Conservation (phyloP, 208 protist species). For the Leishmania mexicana region DNA sequence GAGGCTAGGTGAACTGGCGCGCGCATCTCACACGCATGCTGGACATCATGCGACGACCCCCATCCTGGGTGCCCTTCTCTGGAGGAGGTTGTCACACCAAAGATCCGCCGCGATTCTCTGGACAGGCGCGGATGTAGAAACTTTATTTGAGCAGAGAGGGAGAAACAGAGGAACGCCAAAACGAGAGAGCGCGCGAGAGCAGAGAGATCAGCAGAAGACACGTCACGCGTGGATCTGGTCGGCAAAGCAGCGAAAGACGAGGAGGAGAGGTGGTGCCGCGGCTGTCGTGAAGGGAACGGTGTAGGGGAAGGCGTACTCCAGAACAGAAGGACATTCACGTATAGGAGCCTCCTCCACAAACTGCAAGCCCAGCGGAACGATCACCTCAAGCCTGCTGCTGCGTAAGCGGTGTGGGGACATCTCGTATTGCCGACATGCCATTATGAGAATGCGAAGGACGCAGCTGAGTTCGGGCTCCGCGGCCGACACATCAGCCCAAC, state of each 20-base stretch:
- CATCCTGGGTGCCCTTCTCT: neutral
- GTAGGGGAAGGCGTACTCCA: constrained; percentile 11
- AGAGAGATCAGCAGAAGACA: neutral
- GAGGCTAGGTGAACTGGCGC: neutral
- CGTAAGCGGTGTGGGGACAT: neutral
- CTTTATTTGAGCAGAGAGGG: neutral
- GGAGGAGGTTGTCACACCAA: neutral
- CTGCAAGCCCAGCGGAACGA: constrained; percentile 1
- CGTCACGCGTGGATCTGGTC: constrained; percentile 4
- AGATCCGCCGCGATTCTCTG: neutral
- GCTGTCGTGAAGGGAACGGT: neutral
- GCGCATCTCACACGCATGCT: neutral
- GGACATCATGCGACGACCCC: neutral
- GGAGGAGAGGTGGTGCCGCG: constrained; percentile 3
- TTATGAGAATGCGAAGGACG: constrained; percentile 6
- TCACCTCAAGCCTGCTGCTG: neutral
- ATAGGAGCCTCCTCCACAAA: neutral
- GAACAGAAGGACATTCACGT: neutral
- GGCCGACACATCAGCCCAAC: neutral
- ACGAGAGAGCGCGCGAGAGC: neutral
- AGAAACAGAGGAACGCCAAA: neutral
- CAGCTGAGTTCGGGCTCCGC: constrained; percentile 7
- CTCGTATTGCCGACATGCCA: constrained; percentile 8
- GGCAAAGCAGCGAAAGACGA: constrained; percentile 7
- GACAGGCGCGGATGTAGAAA: no score